phyloP scores from a whole-genome alignment of 768 basidiomycete genomes.

The Trametes cinnabarina region DNA sequence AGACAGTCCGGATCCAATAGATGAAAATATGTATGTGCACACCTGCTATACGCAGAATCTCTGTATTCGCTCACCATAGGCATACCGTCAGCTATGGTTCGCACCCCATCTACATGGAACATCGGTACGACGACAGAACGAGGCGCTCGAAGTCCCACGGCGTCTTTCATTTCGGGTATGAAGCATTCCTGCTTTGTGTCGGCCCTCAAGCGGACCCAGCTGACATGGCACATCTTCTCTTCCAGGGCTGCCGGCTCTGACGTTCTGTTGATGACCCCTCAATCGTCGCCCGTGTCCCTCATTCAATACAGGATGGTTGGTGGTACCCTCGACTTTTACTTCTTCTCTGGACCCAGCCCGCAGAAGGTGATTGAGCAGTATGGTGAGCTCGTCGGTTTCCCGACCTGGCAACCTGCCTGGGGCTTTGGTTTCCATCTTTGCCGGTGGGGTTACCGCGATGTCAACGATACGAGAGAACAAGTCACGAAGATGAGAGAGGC shows the following conservation, averaged over 20 bases:
- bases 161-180: constrained; percentile 68
- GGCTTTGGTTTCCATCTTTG: constrained; percentile 79
- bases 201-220: constrained; percentile 5
- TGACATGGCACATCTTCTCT: background rate
- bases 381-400: constrained; percentile 60
- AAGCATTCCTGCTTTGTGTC: background rate
- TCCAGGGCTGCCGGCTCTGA: constrained; percentile 66
- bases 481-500: constrained; percentile 62
- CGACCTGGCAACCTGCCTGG: constrained; percentile 73
- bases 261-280: constrained; percentile 62
- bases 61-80: background rate
- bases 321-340: constrained; percentile 77
- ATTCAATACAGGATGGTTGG: constrained; percentile 75
- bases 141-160: constrained; percentile 64
- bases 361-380: constrained; percentile 70
- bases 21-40: constrained; percentile 58
- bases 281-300: constrained; percentile 51
- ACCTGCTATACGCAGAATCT: background rate
- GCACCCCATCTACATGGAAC: constrained; percentile 71
- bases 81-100: constrained; percentile 51
- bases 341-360: constrained; percentile 55
- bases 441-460: constrained; percentile 52
- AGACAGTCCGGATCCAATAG: constrained; percentile 59
- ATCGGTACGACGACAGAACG: constrained; percentile 56
- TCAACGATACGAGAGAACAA: constrained; percentile 56